These are phyloP conservation scores for Vigna reflexopilosa DNA, from an alignment of 306 rosid species.

Conservation along the genomic window DNA sequence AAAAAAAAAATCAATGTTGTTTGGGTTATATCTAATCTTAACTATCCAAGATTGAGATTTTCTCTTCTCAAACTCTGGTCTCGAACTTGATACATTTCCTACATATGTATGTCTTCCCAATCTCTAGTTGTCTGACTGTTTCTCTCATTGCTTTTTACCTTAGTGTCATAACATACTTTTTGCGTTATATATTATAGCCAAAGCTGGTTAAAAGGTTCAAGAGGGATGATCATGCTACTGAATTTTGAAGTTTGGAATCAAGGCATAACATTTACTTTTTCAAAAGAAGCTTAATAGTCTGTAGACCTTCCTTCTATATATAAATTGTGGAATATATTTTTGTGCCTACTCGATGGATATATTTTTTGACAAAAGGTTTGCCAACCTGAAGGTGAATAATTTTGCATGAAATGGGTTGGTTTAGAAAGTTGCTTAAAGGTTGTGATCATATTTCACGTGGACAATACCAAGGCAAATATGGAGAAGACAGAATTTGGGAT, in stretches of 20 bases:
- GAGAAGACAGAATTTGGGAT: conserved; percentile 62
- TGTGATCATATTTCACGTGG: conserved; percentile 59
- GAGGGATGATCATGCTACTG: conserved; percentile 20
- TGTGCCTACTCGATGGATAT: conserved; percentile 24
- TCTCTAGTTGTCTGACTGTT: background rate
- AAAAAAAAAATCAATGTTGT: background rate
- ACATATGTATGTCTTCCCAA: background rate
- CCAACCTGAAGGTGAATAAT: conserved; percentile 42
- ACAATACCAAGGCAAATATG: conserved; percentile 57
- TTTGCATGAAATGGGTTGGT: conserved; percentile 73
- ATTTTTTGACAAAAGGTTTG: conserved; percentile 54
- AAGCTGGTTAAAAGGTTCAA: conserved; percentile 11
- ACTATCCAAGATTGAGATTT: background rate
- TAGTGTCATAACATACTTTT: background rate
- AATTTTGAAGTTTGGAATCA: conserved; percentile 30
- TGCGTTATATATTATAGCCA: conserved; percentile 5
- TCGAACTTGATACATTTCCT: background rate
- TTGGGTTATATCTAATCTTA: background rate
- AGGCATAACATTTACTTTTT: conserved; percentile 11
- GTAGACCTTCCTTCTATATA: conserved; percentile 19
- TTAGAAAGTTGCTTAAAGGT: conserved; percentile 77
- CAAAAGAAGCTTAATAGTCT: background rate
- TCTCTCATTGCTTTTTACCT: background rate
- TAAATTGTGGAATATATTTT: conserved; percentile 20
- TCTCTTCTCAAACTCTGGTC: background rate